phyloP scores from a whole-genome alignment of 2,329 filamentous ascomycete genomes.

The Epichloe uncinata region DNA sequence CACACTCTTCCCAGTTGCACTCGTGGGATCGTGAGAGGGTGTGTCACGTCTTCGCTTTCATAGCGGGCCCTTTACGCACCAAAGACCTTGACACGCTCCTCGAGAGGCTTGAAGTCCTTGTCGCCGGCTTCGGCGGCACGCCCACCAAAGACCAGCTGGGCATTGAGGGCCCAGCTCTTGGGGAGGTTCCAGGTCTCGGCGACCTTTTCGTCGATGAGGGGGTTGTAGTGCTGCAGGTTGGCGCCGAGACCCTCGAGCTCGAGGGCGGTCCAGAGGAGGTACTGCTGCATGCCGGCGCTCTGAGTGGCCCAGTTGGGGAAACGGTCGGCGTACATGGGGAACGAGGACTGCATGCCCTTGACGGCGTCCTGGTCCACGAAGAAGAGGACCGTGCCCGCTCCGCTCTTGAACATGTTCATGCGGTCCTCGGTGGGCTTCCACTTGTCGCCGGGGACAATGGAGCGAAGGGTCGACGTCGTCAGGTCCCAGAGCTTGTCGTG shows the following conservation, averaged over 20 bases:
- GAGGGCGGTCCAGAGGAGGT: constrained; percentile 66
- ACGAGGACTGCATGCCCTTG: constrained; percentile 52
- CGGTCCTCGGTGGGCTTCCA: constrained; percentile 39
- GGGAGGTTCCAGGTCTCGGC: constrained; percentile 57
- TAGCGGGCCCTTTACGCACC: constrained; percentile 26
- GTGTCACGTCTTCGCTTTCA: background rate
- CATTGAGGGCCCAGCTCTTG: constrained; percentile 59
- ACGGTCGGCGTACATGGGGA: constrained; percentile 61
- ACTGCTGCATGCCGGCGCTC: constrained; percentile 67
- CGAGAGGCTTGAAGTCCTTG: constrained; percentile 52
- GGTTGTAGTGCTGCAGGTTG: constrained; percentile 92
- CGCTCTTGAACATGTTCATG: constrained; percentile 49
- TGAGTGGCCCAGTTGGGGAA: constrained; percentile 70
- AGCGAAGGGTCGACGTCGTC: constrained; percentile 33
- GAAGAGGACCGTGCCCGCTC: constrained; percentile 75
- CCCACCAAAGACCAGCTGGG: constrained; percentile 75
- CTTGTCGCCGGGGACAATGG: constrained; percentile 49
- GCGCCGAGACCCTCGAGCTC: constrained; percentile 74
- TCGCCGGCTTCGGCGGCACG: constrained; percentile 40
- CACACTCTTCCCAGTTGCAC: background rate
- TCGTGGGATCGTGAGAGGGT: background rate
- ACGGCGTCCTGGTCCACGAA: constrained; percentile 65
- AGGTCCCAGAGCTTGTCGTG: constrained; percentile 84
- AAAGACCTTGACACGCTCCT: constrained; percentile 54
- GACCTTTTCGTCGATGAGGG: constrained; percentile 60